Evolutionary conservation across 495 filamentous ascomycete genomes (phyloP).

Genomic region (Hypoxylon cercidicola): DNA sequence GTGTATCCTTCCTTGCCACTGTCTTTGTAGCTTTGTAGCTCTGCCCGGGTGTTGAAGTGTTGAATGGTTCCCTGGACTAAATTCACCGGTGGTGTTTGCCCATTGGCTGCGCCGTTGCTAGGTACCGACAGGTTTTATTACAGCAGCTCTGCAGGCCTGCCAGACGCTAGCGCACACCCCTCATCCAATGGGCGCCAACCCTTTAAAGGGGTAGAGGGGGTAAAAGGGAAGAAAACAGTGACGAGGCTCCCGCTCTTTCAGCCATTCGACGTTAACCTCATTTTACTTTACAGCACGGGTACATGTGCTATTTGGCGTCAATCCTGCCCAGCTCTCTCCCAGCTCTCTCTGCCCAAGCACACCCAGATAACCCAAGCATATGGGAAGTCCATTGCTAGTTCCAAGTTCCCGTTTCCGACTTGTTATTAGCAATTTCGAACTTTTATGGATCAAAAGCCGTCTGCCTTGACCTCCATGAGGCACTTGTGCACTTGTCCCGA

Average conservation of each 20-base stretch:
- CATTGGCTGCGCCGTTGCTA: background rate
- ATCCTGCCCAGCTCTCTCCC: too few species aligned
- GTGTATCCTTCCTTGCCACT: constrained; percentile 29
- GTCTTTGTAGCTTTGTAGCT: too few species aligned
- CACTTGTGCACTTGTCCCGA: background rate
- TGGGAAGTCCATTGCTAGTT: background rate
- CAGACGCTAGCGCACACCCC: constrained; percentile 17
- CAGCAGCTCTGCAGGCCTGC: constrained; percentile 6
- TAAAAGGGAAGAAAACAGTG: background rate
- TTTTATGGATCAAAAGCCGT: constrained; percentile 8
- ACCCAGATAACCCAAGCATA: too few species aligned
- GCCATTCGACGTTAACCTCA: too few species aligned
- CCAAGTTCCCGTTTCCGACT: background rate
- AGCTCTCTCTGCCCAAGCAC: too few species aligned
- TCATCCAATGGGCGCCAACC: constrained; percentile 15
- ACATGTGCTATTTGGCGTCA: too few species aligned
- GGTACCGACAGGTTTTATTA: constrained; percentile 9
- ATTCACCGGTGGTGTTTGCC: constrained; percentile 15
- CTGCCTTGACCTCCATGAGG: constrained; percentile 2
- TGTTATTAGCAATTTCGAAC: background rate
- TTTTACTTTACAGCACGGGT: too few species aligned
- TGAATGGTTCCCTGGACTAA: constrained; percentile 14
- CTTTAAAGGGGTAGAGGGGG: constrained; percentile 15
- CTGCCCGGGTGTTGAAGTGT: too few species aligned
- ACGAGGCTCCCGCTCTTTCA: constrained; percentile 22